Conservation (phyloP, 495 filamentous ascomycete species). For the Aspergillus avenaceus region DNA sequence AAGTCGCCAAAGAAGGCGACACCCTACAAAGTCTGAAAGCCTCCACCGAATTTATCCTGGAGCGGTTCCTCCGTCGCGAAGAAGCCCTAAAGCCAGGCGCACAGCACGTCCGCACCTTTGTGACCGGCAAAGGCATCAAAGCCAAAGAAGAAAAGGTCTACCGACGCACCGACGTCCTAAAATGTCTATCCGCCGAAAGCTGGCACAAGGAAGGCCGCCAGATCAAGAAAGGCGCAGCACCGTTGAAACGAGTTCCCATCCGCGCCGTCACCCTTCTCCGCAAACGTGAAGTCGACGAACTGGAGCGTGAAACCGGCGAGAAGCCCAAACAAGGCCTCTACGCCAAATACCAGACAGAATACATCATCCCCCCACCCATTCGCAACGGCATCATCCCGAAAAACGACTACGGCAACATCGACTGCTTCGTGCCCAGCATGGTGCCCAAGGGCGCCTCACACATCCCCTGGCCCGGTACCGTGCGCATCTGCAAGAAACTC, state of each 20-base stretch:
- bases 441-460: constrained; percentile 81
- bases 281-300: constrained; percentile 85
- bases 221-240: constrained; percentile 61
- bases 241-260: constrained; percentile 83
- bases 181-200: constrained; percentile 86
- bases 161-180: constrained; percentile 70
- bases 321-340: constrained; percentile 87
- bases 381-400: constrained; percentile 87
- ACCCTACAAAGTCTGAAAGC: constrained; percentile 82
- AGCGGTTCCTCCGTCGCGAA: constrained; percentile 85
- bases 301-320: constrained; percentile 69
- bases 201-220: constrained; percentile 96
- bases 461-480: constrained; percentile 71
- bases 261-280: constrained; percentile 85
- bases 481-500: constrained; percentile 75
- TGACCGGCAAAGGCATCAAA: constrained; percentile 61
- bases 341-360: constrained; percentile 81
- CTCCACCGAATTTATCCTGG: constrained; percentile 80
- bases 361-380: constrained; percentile 80
- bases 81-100: constrained; percentile 76
- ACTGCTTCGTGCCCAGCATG: constrained; percentile 92
- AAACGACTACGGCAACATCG: constrained; percentile 95
- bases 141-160: constrained; percentile 76
- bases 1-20: constrained; percentile 63
- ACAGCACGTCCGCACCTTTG: constrained; percentile 69